Conservation (phyloP, 768 basidiomycete genomes). For the Macrocybe gigantea region DNA sequence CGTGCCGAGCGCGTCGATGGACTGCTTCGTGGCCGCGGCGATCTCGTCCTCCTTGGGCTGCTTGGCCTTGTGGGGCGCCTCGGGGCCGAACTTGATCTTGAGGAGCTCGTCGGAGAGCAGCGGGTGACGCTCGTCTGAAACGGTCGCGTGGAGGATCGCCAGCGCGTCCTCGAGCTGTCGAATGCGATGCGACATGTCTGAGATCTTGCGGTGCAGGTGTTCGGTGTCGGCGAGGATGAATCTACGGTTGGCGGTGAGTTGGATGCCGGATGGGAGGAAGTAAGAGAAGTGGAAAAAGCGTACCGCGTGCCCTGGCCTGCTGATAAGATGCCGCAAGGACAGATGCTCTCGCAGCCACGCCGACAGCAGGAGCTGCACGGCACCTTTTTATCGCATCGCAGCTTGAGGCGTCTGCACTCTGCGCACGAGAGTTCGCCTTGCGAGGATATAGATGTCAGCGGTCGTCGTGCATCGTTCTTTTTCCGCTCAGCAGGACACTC, state of each 20-base stretch:
- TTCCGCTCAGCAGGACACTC: slow-evolving; percentile 2
- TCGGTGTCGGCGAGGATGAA: slow-evolving; percentile 65
- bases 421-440: slow-evolving; percentile 49
- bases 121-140: slow-evolving; percentile 55
- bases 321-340: slow-evolving; percentile 51
- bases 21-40: slow-evolving; percentile 11
- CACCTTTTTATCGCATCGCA: slow-evolving; percentile 47
- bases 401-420: slow-evolving; percentile 45
- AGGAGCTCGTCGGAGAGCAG: slow-evolving; percentile 49
- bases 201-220: slow-evolving; percentile 59
- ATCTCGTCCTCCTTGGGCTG: neutral
- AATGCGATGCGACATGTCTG: slow-evolving; percentile 63
- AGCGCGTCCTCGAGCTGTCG: slow-evolving; percentile 65
- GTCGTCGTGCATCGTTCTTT: neutral
- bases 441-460: neutral
- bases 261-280: neutral
- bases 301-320: slow-evolving; percentile 48
- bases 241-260: slow-evolving; percentile 19
- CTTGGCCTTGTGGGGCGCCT: slow-evolving; percentile 24
- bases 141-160: slow-evolving; percentile 51
- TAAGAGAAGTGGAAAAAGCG: slow-evolving; percentile 1
- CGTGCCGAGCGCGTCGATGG: slow-evolving; percentile 57
- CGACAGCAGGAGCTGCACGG: slow-evolving; percentile 47
- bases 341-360: slow-evolving; percentile 60
- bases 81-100: slow-evolving; percentile 51